Base-by-base conservation (phyloP, 140 eudicot species). In the Senecio squalidus region DNA sequence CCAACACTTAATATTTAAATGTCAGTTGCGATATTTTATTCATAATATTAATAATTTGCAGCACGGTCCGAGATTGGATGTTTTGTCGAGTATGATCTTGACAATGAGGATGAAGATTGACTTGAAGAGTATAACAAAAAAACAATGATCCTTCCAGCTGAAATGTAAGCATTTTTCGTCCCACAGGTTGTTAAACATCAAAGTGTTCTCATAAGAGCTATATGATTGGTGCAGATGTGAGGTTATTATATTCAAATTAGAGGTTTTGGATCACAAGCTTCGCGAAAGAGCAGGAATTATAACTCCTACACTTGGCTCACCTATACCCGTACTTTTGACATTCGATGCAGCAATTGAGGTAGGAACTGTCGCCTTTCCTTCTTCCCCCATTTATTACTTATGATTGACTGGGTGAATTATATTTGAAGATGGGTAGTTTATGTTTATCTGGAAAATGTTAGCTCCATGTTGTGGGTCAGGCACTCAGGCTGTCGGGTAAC, bases 81-180 rank as follows among this genome's bases (percentile, higher is more conserved):
- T 30, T 91, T 91, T 61, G 79, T 91, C 15, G 98, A 91, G 84
- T 86, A 86, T 75, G 98, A 91, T 74, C 95, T 91, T 60, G 98
- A 91, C 72, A 86, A 80, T 21, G 98, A 91, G 77, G 98, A 91
- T 72, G 98, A 91, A 76, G 94, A 91, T 55, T 91, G 98, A 96
- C 96, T 91, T 72, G 66, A 81, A 45, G 94, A 83, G 45, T 76
- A 78, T 60, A 83, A 83, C 78, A 72, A 68, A 64, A 94, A 86
- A 56, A 68, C 68, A 65, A 60, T 64, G 64, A 55, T 55, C 17
- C 96, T 91, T 59, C 53, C 77, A 23, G 77, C 92, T 60, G 98
- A 91, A 62, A 91, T 69, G 96, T 86, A 78, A 74, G 71, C 6
- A 16, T 4, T 33, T 40, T 17, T 15, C 20, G 29, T 61, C 6